phyloP scores from a whole-genome alignment of 2,329 filamentous ascomycete genomes.

The Chaetomium globosum region DNA sequence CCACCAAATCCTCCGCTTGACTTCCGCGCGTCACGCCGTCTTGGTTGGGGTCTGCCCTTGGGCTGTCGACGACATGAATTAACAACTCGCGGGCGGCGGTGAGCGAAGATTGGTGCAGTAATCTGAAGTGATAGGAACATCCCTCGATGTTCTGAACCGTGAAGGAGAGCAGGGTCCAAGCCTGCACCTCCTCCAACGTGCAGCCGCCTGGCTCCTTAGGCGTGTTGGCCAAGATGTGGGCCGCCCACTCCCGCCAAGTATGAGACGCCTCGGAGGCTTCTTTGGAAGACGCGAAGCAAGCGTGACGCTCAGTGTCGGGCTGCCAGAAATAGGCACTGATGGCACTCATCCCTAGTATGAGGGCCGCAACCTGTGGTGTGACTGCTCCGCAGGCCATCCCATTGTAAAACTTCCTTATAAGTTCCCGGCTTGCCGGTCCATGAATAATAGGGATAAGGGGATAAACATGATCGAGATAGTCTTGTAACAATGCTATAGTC shows the following conservation, averaged over 20 bases:
- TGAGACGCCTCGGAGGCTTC: conserved; percentile 2
- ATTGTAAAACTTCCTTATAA: conserved; percentile 3
- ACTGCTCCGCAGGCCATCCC: not conserved
- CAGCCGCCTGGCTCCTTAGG: not conserved
- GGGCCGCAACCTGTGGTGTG: not conserved
- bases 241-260: conserved; percentile 12
- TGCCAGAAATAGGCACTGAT: conserved; percentile 20
- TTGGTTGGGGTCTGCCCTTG: not conserved
- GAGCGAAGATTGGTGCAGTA: not conserved
- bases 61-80: conserved; percentile 19
- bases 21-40: conserved; percentile 9
- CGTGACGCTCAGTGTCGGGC: conserved; percentile 3
- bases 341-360: conserved; percentile 9
- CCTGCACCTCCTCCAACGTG: conserved; percentile 13
- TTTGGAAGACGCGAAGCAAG: conserved; percentile 4
- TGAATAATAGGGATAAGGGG: conserved; percentile 12
- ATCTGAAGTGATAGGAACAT: conserved; percentile 1
- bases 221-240: conserved; percentile 7
- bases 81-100: conserved; percentile 11
- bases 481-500: conserved; percentile 11
- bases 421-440: conserved; percentile 5
- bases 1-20: conserved; percentile 21
- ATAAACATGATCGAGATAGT: conserved; percentile 16
- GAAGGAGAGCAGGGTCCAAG: conserved; percentile 13
- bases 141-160: conserved; percentile 13